A percentile compares a stretch with the other conserved stretches of the same genome.
These are phyloP conservation scores for Sordaria brevicollis DNA, from an alignment of 495 filamentous ascomycete genomes.

Conservation along the genomic window DNA sequence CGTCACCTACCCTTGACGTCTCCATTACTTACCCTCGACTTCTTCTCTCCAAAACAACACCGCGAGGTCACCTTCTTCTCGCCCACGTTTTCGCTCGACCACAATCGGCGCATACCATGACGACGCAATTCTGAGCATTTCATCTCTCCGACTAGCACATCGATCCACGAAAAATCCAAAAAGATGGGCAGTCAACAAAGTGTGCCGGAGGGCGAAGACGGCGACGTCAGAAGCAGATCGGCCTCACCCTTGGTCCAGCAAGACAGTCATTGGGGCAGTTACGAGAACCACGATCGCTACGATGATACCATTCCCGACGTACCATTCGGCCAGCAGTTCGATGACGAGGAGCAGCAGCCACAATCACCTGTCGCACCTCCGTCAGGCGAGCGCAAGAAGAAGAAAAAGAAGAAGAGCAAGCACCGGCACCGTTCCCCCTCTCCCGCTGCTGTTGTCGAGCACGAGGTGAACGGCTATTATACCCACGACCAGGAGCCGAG, in stretches of 20 bases:
- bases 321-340: background rate
- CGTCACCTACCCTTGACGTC: background rate
- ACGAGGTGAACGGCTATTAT: background rate
- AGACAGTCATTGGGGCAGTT: background rate
- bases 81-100: background rate
- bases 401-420: background rate
- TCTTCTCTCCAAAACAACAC: background rate
- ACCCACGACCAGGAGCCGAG: background rate
- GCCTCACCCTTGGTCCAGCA: background rate
- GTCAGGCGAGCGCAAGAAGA: background rate
- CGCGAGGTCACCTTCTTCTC: background rate
- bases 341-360: background rate
- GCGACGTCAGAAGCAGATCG: background rate
- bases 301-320: background rate
- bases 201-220: background rate
- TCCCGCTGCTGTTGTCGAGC: background rate
- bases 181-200: background rate
- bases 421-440: background rate
- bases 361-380: background rate
- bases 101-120: background rate
- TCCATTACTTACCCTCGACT: background rate
- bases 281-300: background rate
- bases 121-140: background rate
- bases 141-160: background rate
- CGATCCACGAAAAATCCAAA: background rate